These are phyloP conservation scores for Penicillium robsamsonii DNA, from an alignment of 495 filamentous ascomycete species.

Conservation along the genomic window DNA sequence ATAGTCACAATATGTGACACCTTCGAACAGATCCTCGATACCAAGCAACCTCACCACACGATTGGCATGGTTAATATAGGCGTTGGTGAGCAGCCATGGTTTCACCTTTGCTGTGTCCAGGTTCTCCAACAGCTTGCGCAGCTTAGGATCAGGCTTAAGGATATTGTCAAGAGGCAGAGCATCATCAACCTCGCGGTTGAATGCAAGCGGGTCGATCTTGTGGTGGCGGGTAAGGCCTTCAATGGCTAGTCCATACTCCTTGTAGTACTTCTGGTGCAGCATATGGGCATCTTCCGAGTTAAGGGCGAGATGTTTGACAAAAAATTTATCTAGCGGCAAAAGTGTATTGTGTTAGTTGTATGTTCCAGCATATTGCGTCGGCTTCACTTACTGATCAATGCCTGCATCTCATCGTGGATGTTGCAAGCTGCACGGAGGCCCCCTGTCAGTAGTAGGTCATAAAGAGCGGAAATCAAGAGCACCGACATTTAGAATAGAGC, in stretches of 20 bases:
- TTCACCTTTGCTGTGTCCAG: constrained; percentile 78
- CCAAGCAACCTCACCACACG: constrained; percentile 78
- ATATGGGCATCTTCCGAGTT: constrained; percentile 68
- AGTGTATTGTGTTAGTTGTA: constrained; percentile 1
- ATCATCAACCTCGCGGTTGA: constrained; percentile 93
- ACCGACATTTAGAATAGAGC: constrained; percentile 55
- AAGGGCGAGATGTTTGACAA: constrained; percentile 73
- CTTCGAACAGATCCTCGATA: constrained; percentile 87
- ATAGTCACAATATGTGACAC: constrained; percentile 92
- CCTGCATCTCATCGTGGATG: constrained; percentile 72
- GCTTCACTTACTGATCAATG: constrained; percentile 55
- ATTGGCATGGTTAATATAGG: constrained; percentile 83
- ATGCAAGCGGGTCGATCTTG: constrained; percentile 91
- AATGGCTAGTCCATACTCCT: constrained; percentile 93
- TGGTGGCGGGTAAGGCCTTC: constrained; percentile 91
- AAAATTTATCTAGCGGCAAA: constrained; percentile 68
- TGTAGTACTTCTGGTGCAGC: constrained; percentile 89
- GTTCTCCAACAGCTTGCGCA: constrained; percentile 74
- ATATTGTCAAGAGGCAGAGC: constrained; percentile 84
- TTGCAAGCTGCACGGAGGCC: constrained; percentile 50
- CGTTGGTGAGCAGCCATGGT: constrained; percentile 94
- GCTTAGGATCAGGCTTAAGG: constrained; percentile 69
- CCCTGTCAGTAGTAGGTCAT: constrained; percentile 12
- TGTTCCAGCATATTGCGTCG: not conserved
- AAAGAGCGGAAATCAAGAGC: not conserved